Percentiles rank a stretch among this genome's conserved stretches.
Conservation (phyloP, 306 rosid genomes). For the Ziziphus jujuba region DNA sequence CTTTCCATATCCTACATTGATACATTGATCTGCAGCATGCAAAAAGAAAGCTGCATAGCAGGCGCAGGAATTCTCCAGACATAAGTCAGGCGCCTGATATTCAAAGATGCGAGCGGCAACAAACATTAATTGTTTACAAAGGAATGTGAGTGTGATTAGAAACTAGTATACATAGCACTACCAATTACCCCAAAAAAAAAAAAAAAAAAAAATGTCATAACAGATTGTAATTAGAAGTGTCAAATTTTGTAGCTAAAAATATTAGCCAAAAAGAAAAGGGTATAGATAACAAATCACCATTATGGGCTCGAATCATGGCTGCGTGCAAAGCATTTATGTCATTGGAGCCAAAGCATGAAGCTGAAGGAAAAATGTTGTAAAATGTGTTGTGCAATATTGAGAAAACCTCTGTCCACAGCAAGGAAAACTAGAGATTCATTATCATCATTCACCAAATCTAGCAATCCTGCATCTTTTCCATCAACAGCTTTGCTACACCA, state of each 20-base stretch:
- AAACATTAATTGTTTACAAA: no score
- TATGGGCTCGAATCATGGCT: constrained; percentile 10
- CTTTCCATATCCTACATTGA: no score
- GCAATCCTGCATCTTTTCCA: background rate
- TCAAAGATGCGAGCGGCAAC: no score
- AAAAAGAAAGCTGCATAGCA: no score
- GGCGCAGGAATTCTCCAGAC: no score
- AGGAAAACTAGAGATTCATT: constrained; percentile 19
- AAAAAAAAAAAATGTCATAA: background rate
- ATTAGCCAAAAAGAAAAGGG: no score
- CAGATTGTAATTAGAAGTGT: no score
- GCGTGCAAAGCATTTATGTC: constrained; percentile 25
- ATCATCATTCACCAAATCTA: background rate
- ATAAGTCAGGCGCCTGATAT: no score
- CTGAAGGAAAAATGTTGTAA: background rate
- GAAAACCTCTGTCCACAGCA: constrained; percentile 21
- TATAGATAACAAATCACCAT: background rate
- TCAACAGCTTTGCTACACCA: background rate
- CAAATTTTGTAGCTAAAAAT: no score
- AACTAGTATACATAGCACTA: background rate
- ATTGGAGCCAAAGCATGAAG: background rate
- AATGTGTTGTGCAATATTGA: background rate
- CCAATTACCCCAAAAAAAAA: background rate
- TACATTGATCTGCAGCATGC: no score
- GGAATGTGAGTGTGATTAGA: background rate